Evolutionary conservation across 2,329 filamentous ascomycete species (phyloP), one percentile per base, ranked within the genome.

Genomic region (Domatiomyces globalis): DNA sequence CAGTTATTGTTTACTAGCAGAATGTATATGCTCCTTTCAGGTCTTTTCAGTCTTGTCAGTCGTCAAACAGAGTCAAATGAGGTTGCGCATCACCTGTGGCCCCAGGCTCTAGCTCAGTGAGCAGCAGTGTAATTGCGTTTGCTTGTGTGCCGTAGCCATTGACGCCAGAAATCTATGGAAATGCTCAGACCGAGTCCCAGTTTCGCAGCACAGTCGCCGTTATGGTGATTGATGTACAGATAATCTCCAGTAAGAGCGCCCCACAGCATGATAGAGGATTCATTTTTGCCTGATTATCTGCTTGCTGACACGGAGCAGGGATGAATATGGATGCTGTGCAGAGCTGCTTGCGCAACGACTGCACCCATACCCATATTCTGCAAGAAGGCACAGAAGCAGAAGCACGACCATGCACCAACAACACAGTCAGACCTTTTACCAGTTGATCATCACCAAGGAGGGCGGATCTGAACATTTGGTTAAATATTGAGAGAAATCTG

Each of bases 391-490:
- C 9, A 29, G 15, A 36, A 29, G 20, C 19, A 25, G 27, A 25
- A 25, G 20, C 46, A 48, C 22, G n/a, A n/a, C 43, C 43, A 48
- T 48, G 20, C 17, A 43, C 44, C 9, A 17, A 4, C 47, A 44
- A 29, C 7, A 20, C 56, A 54, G 53, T 61, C 58, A 33, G 59
- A 60, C 59, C 59, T 61, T 61, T 61, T 61, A 61, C 59, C 59
- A 61, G 33, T 49, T 47, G 45, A 43, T 59, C 59, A 61, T 61
- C 59, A 25, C 56, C 22, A 51, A 51, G 57, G 56, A 49, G 17
- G n/a, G 17, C 15, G 20, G 4, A 12, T 22, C 8, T 19, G 43
- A n/a, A 45, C 4, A 45, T 9, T 5, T 18, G n/a, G 5, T 7
- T 25, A 3, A 25, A 15, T 1, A 39, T 10, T 39, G 33, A 15